Evolutionary conservation across 2,329 filamentous ascomycete species (phyloP).

Genomic region (Aspergillus ochraceoroseus): DNA sequence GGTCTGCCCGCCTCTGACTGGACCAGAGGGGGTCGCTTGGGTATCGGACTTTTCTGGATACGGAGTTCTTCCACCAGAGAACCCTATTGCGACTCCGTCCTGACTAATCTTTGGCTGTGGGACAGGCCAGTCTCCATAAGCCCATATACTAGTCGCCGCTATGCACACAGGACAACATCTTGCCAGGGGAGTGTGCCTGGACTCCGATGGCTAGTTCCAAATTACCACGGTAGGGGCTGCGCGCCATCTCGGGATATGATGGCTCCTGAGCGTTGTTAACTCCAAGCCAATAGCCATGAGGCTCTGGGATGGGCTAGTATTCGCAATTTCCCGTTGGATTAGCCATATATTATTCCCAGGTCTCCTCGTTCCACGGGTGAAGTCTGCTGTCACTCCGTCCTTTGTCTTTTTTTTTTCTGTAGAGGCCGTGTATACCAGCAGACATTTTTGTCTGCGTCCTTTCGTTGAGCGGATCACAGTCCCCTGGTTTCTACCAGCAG

Average conservation of each 20-base stretch:
- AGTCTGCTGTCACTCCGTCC: conserved; percentile 11
- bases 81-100: no score
- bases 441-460: conserved; percentile 53
- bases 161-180: no score
- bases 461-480: conserved; percentile 45
- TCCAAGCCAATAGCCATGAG: conserved; percentile 8
- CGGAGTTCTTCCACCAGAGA: no score
- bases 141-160: no score
- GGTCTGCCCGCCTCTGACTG: neutral
- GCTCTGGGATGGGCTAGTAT: conserved; percentile 2
- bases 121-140: no score
- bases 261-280: conserved; percentile 6
- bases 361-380: conserved; percentile 7
- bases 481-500: conserved; percentile 31
- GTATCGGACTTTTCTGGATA: no score
- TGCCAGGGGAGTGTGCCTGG: neutral
- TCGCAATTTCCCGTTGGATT: conserved; percentile 5
- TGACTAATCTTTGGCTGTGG: no score
- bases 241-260: neutral
- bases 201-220: neutral
- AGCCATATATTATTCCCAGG: conserved; percentile 11
- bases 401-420: conserved; percentile 15
- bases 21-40: no score
- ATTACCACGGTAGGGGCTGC: conserved; percentile 1
- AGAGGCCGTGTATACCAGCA: conserved; percentile 22